phyloP scores from a whole-genome alignment of 805 yeast genomes.

The Wickerhamomyces alni region DNA sequence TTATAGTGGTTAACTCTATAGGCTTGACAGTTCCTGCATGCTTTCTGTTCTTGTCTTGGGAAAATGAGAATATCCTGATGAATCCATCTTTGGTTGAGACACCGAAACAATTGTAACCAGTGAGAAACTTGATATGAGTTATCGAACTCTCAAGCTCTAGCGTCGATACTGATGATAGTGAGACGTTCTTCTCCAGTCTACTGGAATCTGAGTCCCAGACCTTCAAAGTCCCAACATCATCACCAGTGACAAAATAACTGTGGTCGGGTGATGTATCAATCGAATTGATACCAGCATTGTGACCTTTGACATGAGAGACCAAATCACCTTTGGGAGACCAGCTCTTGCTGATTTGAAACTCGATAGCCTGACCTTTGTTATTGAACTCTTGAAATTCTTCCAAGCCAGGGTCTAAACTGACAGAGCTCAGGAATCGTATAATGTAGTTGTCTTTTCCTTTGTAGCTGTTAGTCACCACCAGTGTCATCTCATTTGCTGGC shows the following conservation, averaged over 20 bases:
- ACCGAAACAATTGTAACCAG: slow-evolving; percentile 51
- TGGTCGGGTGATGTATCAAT: slow-evolving; percentile 56
- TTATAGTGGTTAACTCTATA: slow-evolving; percentile 25
- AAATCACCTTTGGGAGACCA: slow-evolving; percentile 44
- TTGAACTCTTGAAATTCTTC: slow-evolving; percentile 71
- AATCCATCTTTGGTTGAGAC: slow-evolving; percentile 38
- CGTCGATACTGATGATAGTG: slow-evolving; percentile 41
- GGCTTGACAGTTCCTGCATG: slow-evolving; percentile 12
- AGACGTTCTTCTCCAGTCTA: slow-evolving; percentile 56
- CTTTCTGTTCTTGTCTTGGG: slow-evolving; percentile 22
- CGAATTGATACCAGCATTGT: slow-evolving; percentile 50
- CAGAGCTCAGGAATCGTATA: slow-evolving; percentile 44
- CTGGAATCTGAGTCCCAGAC: slow-evolving; percentile 83
- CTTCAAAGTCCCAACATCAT: slow-evolving; percentile 64
- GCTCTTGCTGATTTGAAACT: slow-evolving; percentile 5
- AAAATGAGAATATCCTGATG: slow-evolving; percentile 31
- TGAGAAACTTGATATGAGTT: slow-evolving; percentile 43
- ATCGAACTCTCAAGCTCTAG: slow-evolving; percentile 45
- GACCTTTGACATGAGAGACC: slow-evolving; percentile 62
- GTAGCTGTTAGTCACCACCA: slow-evolving; percentile 49
- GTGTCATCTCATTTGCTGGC: slow-evolving; percentile 10
- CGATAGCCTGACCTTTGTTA: slow-evolving; percentile 13
- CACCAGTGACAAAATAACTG: slow-evolving; percentile 69
- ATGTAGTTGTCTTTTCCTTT: slow-evolving; percentile 64
- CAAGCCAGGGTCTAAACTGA: slow-evolving; percentile 50